Base-by-base conservation (phyloP, 108 stramenopile species). In the Cyclotella atomus region DNA sequence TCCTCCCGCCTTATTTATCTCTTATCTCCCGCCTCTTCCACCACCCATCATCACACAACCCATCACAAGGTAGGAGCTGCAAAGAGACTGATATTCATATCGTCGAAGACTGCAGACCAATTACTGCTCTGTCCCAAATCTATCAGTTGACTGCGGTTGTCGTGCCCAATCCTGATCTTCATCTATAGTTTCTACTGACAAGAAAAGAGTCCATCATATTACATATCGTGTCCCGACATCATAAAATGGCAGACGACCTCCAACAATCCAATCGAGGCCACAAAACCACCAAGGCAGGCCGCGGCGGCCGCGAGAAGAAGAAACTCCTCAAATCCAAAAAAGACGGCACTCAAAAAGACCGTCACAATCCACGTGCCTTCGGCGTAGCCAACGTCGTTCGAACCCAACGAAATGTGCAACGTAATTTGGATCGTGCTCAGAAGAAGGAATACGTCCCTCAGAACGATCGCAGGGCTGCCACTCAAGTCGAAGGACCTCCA, bases 381-480 rank as follows among this genome's bases (percentile, higher is more conserved):
- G 87, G 88, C 17, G 99, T 99, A 19, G 85, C 97, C 61, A 97
- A 99, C 64, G 82, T 98, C 33, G 93, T 78, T 21, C 83, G 96
- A 8, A 97, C 98, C 1, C 90, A 98, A 77, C 91, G 95, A 12
- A 90, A 65, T n/a, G 85, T 93, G 23, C 99, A 99, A 85, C 85
- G 99, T 20, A 99, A 98, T 50, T 73, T 96, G 29, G 99, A 99
- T 84, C 66, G 87, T 17, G 86, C 91, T 1, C 99, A 99, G 68
- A 87, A 93, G 76, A 98, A 98, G 74, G 98, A 99, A 73, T 95
- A 96, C 74, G 97, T 96, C 28, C 96, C 96, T 0, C 74, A 91
- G 57, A 83, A 75, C 32, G 85, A 96, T 74, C 85, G 87, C 28
- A 80, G 92, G 38, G 68, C 76, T 35, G 66, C 74, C 0, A 79